These are phyloP conservation scores for Salix exigua DNA, from an alignment of 345 rosid species.

Conservation along the genomic window DNA sequence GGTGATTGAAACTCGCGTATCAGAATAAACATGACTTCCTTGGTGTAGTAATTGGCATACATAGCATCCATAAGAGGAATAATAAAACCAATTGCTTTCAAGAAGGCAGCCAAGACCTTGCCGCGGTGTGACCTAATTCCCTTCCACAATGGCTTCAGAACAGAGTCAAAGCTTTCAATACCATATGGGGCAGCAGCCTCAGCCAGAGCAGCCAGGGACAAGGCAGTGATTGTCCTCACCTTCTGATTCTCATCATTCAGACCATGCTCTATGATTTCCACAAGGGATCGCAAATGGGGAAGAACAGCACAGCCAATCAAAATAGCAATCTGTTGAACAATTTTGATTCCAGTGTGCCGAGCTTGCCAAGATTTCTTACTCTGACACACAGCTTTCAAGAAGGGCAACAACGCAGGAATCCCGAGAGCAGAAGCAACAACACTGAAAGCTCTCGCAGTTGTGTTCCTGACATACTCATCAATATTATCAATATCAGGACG, in stretches of 20 bases:
- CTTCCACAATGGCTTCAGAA: constrained; percentile 97
- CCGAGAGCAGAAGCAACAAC: constrained; percentile 99
- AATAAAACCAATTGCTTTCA: constrained; percentile 97
- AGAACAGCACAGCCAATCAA: constrained; percentile 97
- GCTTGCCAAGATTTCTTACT: constrained; percentile 99
- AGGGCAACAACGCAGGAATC: constrained; percentile 88
- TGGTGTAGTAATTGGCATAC: constrained; percentile 91
- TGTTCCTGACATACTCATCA: constrained; percentile 97
- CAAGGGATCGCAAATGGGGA: constrained; percentile 89
- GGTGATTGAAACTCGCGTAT: constrained; percentile 99
- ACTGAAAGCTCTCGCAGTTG: constrained; percentile 99
- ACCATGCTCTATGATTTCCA: constrained; percentile 91
- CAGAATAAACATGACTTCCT: constrained; percentile 89
- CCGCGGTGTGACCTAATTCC: constrained; percentile 98
- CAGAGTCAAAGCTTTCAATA: constrained; percentile 95
- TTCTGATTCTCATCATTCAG: constrained; percentile 96
- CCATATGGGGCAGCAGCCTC: constrained; percentile 99
- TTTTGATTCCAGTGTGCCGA: constrained; percentile 98
- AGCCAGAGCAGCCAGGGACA: constrained; percentile 97
- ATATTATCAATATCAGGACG: constrained; percentile 98
- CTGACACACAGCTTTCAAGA: constrained; percentile 97
- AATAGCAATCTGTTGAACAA: constrained; percentile 98
- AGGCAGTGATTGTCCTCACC: constrained; percentile 97
- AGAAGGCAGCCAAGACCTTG: constrained; percentile 97
- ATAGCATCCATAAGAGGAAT: constrained; percentile 97